Evolutionary conservation across 345 rosid species (phyloP).

Genomic region (Dipteronia dyeriana): DNA sequence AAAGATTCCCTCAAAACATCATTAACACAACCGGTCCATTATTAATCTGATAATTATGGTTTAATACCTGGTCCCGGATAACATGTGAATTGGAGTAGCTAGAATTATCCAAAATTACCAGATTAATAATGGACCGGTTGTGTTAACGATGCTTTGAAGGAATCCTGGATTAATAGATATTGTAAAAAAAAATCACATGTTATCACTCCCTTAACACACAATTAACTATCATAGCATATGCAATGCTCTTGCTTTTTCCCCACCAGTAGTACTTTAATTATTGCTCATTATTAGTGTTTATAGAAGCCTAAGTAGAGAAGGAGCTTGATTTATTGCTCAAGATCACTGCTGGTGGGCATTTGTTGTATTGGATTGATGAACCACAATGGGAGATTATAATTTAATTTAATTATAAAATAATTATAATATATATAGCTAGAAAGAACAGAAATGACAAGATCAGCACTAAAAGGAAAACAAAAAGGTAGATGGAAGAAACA

Average conservation of each 20-base stretch:
- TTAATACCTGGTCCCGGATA: too few relatives aligned
- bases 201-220: constrained; percentile 14
- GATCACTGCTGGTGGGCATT: neutral
- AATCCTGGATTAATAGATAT: too few relatives aligned
- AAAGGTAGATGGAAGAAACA: constrained; percentile 20
- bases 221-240: neutral
- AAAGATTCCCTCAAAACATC: constrained; percentile 29
- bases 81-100: too few relatives aligned
- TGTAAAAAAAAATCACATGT: too few relatives aligned
- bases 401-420: too few relatives aligned
- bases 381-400: neutral
- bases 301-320: neutral
- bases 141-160: too few relatives aligned
- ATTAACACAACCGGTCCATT: neutral
- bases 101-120: too few relatives aligned
- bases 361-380: neutral
- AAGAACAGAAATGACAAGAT: neutral
- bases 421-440: neutral
- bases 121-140: too few relatives aligned
- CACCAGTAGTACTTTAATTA: neutral
- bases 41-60: neutral
- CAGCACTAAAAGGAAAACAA: neutral
- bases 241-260: neutral
- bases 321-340: neutral
- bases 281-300: neutral